phyloP scores from a whole-genome alignment of 2,329 filamentous ascomycete genomes.

The Anthostomella pinea region DNA sequence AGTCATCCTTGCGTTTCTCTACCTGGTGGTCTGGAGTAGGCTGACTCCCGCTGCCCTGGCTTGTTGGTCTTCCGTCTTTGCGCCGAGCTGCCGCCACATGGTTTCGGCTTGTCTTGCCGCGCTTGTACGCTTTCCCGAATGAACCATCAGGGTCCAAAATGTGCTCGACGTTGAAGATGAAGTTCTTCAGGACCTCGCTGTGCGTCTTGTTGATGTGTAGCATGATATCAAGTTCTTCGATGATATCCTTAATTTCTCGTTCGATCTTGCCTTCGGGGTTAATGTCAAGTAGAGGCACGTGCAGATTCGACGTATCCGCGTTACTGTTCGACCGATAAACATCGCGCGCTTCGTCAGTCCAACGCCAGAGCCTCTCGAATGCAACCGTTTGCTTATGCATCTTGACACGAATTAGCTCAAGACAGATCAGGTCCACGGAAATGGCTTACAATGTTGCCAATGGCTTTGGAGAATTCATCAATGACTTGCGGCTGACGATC shows the following conservation, averaged over 20 bases:
- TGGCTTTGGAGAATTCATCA: conserved; percentile 41
- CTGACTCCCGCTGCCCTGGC: neutral
- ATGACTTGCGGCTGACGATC: conserved; percentile 37
- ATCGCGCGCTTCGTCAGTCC: conserved; percentile 26
- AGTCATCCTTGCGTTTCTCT: conserved; percentile 12
- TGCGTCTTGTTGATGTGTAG: conserved; percentile 38
- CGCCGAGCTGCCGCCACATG: neutral
- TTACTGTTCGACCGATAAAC: conserved; percentile 20
- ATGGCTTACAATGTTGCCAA: conserved; percentile 38
- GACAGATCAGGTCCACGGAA: neutral
- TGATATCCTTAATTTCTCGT: conserved; percentile 44
- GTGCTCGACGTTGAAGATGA: conserved; percentile 23
- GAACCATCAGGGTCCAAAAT: conserved; percentile 22
- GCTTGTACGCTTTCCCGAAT: conserved; percentile 9
- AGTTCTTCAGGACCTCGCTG: conserved; percentile 28
- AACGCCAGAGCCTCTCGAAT: conserved; percentile 37
- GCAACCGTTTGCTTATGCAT: conserved; percentile 38
- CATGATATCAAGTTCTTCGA: conserved; percentile 48
- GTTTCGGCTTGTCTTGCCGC: conserved; percentile 2
- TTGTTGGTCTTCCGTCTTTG: neutral
- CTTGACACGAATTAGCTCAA: conserved; percentile 14
- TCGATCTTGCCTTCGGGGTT: conserved; percentile 41
- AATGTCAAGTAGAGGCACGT: conserved; percentile 38
- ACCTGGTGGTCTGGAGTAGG: neutral
- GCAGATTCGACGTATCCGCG: conserved; percentile 20